phyloP scores from a whole-genome alignment of 2,329 filamentous ascomycete genomes.

The Huntiella moniliformis region DNA sequence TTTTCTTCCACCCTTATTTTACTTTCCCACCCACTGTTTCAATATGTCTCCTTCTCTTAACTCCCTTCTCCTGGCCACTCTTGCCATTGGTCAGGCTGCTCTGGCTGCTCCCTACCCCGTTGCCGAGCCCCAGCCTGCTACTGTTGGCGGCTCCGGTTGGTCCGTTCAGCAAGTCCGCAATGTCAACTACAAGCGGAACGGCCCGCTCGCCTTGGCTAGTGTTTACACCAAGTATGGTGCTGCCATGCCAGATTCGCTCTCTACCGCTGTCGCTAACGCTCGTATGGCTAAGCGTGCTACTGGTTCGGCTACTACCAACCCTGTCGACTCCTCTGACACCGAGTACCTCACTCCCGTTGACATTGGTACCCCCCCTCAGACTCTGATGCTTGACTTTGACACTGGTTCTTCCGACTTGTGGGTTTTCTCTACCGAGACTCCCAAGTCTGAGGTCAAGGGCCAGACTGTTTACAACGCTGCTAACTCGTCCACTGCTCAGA shows the following conservation, averaged over 20 bases:
- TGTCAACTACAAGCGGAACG: conserved; percentile 18
- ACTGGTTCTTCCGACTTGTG: conserved; percentile 29
- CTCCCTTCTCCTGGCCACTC: conserved; percentile 12
- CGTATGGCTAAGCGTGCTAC: conserved; percentile 15
- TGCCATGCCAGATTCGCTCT: conserved; percentile 18
- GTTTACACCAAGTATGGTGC: conserved; percentile 22
- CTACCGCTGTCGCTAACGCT: conserved; percentile 12
- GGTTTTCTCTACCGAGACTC: conserved; percentile 28
- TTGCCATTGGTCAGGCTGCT: conserved; percentile 15
- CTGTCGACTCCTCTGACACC: conserved; percentile 16
- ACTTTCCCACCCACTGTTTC: not conserved
- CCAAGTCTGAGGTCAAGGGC: conserved; percentile 18
- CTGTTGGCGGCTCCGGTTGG: conserved; percentile 9
- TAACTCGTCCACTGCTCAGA: conserved; percentile 22
- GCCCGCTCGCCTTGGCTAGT: conserved; percentile 19
- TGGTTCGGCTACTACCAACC: conserved; percentile 17
- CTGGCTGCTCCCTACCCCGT: conserved; percentile 10
- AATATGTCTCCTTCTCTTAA: conserved; percentile 11
- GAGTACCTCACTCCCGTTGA: conserved; percentile 24
- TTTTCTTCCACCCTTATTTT: not conserved
- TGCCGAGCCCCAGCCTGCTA: not conserved
- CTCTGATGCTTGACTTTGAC: conserved; percentile 26
- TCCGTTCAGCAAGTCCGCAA: conserved; percentile 22
- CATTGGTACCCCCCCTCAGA: conserved; percentile 26
- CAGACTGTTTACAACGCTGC: conserved; percentile 23